Base-by-base conservation (phyloP, 2,329 filamentous ascomycete genomes). In the Botrytis porri region DNA sequence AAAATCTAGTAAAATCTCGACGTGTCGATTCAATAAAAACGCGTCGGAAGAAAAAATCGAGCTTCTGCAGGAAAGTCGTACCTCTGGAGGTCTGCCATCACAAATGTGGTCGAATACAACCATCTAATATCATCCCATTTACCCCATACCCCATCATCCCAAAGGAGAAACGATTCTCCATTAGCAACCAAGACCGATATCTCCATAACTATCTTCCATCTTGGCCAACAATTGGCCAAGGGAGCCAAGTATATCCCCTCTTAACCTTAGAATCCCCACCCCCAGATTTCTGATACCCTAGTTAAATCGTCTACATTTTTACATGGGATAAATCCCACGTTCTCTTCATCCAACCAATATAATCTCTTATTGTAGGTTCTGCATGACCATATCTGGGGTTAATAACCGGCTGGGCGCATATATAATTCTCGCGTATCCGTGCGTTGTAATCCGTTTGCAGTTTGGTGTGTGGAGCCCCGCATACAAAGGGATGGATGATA, bases 381-480 rank as follows among this genome's bases (percentile, higher is more conserved):
- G 14, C 22, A 66, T 51, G 64, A 66, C 32, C 16, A 54, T 51
- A 14, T n/a, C 14, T 20, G 22, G 32, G 32, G 8, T 22, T 25
- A 29, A 66, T 66, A 66, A 37, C 32, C 32, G 45, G 64, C 25
- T 54, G 45, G 32, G 64, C 64, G 32, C 64, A 66, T 54, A 39
- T 39, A 45, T 1, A 39, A 29, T 7, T 66, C 32, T 67, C 32
- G 43, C 25, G 45, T 54, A 54, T 29, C 25, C 45, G 22, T 61
- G 59, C 67, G 29, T 62, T 62, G 41, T 62, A 48, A 39, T n/a
- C 22, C 22, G 57, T 60, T 61, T 63, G 29, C 22, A 45, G 67
- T 70, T 70, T 45, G 41, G 54, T 32, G 54, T 70, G 54, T 22
- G 54, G 57, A 70, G 39, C 67, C 67, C 67, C 67, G 57, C 57